phyloP scores from a whole-genome alignment of 2,329 filamentous ascomycete species.

The Hypoxylon sp. region DNA sequence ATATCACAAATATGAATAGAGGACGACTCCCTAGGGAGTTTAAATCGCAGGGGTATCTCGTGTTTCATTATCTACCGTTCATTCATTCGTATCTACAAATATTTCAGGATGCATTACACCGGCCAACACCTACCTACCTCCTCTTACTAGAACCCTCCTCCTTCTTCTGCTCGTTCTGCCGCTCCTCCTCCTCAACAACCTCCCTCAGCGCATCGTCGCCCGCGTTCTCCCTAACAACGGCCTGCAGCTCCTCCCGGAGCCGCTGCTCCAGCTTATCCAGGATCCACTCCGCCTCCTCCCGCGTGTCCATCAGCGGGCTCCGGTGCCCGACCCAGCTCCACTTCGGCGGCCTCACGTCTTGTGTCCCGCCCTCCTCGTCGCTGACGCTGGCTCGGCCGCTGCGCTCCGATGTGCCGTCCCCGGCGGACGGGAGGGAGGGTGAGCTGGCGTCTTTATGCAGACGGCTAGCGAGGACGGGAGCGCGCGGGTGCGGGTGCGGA shows the following conservation, averaged over 20 bases:
- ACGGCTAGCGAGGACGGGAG: background rate
- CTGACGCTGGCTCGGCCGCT: constrained; percentile 4
- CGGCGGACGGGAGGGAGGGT: background rate
- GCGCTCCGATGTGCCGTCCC: constrained; percentile 38
- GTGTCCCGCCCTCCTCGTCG: constrained; percentile 2
- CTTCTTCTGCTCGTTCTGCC: constrained; percentile 56
- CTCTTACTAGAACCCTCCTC: constrained; percentile 2
- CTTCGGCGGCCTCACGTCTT: constrained; percentile 53
- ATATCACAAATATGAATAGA: background rate
- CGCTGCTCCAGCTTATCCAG: constrained; percentile 73
- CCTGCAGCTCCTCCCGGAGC: constrained; percentile 66
- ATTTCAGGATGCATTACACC: no score
- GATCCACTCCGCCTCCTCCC: constrained; percentile 81
- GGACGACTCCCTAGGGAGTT: background rate
- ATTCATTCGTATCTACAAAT: no score
- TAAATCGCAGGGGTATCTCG: constrained; percentile 11
- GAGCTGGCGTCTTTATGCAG: background rate
- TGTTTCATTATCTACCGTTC: background rate
- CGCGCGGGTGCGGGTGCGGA: background rate
- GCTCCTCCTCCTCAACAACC: constrained; percentile 49
- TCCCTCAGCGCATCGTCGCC: constrained; percentile 32
- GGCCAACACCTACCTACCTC: no score
- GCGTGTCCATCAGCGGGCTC: constrained; percentile 78
- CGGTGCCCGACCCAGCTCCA: constrained; percentile 83
- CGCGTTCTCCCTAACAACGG: constrained; percentile 39